Conservation (phyloP, 73 alveolate genomes). For the Effrenium voratum region DNA sequence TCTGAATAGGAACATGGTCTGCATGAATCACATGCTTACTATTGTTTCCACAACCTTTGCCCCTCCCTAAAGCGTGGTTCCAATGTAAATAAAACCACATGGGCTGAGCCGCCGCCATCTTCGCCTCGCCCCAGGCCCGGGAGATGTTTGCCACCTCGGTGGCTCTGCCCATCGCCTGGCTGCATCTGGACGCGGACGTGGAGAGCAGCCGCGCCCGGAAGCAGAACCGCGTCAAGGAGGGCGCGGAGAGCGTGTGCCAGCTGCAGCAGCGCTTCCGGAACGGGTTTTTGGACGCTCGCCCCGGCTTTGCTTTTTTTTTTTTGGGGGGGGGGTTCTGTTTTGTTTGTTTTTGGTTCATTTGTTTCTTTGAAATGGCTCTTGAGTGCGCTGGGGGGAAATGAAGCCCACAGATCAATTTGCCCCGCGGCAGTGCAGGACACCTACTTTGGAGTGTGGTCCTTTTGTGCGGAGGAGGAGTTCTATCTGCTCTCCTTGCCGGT, state of each 20-base stretch:
- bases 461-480: slow-evolving; percentile 87
- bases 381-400: background rate
- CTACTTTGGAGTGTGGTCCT: slow-evolving; percentile 46
- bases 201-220: slow-evolving; percentile 72
- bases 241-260: slow-evolving; percentile 41
- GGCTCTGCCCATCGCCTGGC: slow-evolving; percentile 92
- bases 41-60: no score
- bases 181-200: slow-evolving; percentile 78
- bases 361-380: background rate
- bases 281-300: background rate
- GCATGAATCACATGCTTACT: no score
- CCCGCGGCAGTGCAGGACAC: background rate
- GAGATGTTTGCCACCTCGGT: slow-evolving; percentile 72
- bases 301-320: background rate
- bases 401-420: background rate
- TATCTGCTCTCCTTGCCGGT: slow-evolving; percentile 56
- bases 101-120: no score
- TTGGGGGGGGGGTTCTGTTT: background rate
- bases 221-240: slow-evolving; percentile 90
- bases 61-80: no score
- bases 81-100: no score
- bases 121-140: no score
- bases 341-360: background rate
- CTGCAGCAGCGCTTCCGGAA: slow-evolving; percentile 57
- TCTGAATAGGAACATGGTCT: no score